Base-by-base conservation (phyloP, 2,329 filamentous ascomycete species). In the Penicillium capsulatum region DNA sequence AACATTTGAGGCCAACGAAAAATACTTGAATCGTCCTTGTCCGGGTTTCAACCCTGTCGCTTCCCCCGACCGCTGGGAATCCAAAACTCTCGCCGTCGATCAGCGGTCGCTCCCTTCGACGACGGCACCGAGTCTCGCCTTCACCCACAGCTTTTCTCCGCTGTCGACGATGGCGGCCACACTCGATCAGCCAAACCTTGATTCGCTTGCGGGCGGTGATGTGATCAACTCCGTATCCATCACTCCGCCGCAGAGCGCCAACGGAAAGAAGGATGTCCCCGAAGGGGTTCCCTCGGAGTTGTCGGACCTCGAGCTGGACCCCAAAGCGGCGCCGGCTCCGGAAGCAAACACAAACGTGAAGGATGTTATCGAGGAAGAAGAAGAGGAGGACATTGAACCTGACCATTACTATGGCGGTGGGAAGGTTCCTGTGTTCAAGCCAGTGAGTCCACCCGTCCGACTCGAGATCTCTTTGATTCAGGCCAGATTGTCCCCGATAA, bases 371-470 rank as follows among this genome's bases (percentile, higher is more conserved):
- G 83, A 88, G 53, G 82, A 86, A 54, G 85, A 84, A 36, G 83
- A 87, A 51, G 82, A 86, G 53, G 85, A 85, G 52, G 86, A 92
- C 38, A 77, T 94, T 38, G 72, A 82, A 32, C 91, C 91, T 1
- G 87, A 90, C 60, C 83, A 95, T 65, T 96, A 87, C 72, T 94
- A 88, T 59, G 90, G 79, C 38, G 77, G 75, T 41, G 79, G 89
- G 47, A 86, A 81, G 47, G 85, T 98, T 24, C 91, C 92, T 7
- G 84, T 98, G 45, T 98, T 98, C 69, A 91, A 83, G 66, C 92
- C 92, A 50, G 79, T 81, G 70, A 61, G 78, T 77, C 13, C 19
- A 29, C 13, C n/a, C 6, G 4, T 11, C 34, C 15, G 17, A 34
- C 24, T 39, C 16, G 17, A 7, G 28, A 6, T 16, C 7, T n/a